Evolutionary conservation across 2,329 filamentous ascomycete genomes (phyloP), one percentile per base, ranked within the genome.

Genomic region (Calonectria pteridis): DNA sequence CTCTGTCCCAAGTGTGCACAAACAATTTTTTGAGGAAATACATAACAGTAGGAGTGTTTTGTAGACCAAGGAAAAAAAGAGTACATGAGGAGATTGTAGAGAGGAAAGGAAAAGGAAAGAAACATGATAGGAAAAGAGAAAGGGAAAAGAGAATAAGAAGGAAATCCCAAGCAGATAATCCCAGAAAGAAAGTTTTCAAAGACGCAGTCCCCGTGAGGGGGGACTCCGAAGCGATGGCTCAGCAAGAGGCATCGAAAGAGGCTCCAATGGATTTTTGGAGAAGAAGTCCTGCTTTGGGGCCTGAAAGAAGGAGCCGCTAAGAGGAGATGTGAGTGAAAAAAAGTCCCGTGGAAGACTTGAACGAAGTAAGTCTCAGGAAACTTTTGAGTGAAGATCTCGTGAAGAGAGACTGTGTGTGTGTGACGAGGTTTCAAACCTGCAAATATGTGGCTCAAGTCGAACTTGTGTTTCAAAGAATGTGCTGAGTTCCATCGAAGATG

Each of bases 401-500:
- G 51, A 33, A 20, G 43, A 55, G 51, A 33, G 40, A 53, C 18
- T 20, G 55, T 40, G 28, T 20, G 55, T 40, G 23, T 20, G 55
- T 40, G 33, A 35, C 13, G 55, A 37, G 35, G 55, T 62, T 62
- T 62, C 55, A 62, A 40, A 62, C 55, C 55, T 62, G 55, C 6
- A n/a, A 62, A 37, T 11, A 23, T 28, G 37, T 28, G n/a, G 33
- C 55, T 33, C 29, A 59, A 59, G 55, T 62, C 35, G 55, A 62
- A 40, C 55, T 62, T 62, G 33, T 62, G 33, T 62, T 23, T 40
- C 35, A 62, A 62, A 62, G 55, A 62, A 62, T 40, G 55, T 62
- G 23, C 37, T 37, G 55, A 40, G 55, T 40, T 28, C 23, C 43
- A 46, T 40, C 55, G 18, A 18, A 29, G 14, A 35, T 28, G 23